Evolutionary conservation across 208 protist genomes (phyloP), one percentile per base, ranked within the genome.

Genomic region (Naegleria fowleri): DNA sequence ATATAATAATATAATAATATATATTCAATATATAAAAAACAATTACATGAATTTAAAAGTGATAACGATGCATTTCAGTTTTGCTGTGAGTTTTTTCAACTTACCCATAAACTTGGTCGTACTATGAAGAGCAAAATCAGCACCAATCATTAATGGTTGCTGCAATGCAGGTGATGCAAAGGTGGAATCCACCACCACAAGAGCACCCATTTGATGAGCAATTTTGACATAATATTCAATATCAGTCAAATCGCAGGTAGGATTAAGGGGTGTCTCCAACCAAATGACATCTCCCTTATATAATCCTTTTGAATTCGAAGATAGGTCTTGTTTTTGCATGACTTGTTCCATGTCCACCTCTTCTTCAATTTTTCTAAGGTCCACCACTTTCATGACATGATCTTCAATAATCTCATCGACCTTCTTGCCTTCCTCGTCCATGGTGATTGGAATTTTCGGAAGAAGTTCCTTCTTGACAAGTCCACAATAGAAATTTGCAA

Each of bases 71-170:
- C n/a, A n/a, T n/a, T n/a, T n/a, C n/a, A n/a, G n/a, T n/a, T n/a
- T n/a, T n/a, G n/a, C n/a, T n/a, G n/a, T n/a, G 9, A 91, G 41
- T 59, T 67, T 51, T 13, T 38, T 48, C 16, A 79, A 86, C 59
- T 94, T 94, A 51, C 87, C 86, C 29, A 95, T 39, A 22, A 83
- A 95, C 90, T 95, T 95, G 4, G 94, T 95, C 15, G 89, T 33
- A 29, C 94, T 95, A 88, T 95, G 91, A 55, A 95, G 36, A 36
- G 95, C 94, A 36, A 95, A 40, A 67, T 95, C 94, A 9, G 94
- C 93, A 22, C 94, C 94, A 33, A 92, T 91, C 40, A 76, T 25
- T 33, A 95, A 55, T 40, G 93, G 93, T 25, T 90, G 33, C 58
- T 88, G 55, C 19, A 96, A 55, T 15, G 85, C 91, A 38, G 92